Evolutionary conservation across 2,329 filamentous ascomycete genomes (phyloP).

Genomic region (Alternaria arborescens): DNA sequence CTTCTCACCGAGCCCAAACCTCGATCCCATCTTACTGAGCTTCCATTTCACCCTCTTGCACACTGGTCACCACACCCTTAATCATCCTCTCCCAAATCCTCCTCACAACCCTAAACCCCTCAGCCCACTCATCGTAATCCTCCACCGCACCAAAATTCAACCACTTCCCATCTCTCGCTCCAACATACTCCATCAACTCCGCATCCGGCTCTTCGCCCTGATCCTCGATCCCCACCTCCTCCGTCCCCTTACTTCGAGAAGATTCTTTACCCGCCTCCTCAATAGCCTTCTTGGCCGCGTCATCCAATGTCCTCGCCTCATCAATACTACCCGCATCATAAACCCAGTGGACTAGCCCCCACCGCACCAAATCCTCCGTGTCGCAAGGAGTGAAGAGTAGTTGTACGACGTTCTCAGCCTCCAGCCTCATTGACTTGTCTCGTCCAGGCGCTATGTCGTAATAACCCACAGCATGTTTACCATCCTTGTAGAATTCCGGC

Average conservation of each 20-base stretch:
- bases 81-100: constrained; percentile 8
- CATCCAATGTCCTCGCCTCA: not conserved
- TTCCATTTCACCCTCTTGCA: not conserved
- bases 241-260: not conserved
- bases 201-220: not conserved
- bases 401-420: not conserved
- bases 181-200: constrained; percentile 6
- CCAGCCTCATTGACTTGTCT: not conserved
- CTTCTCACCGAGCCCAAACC: not conserved
- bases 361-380: constrained; percentile 7
- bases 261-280: not conserved
- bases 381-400: constrained; percentile 25
- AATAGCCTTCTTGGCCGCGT: not conserved
- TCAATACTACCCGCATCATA: not conserved
- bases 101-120: not conserved
- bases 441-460: not conserved
- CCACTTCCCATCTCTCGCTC: constrained; percentile 15
- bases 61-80: not conserved
- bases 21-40: not conserved
- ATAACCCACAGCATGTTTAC: constrained; percentile 24
- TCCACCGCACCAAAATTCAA: constrained; percentile 5
- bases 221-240: not conserved
- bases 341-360: constrained; percentile 13
- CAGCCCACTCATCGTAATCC: constrained; percentile 8
- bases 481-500: constrained; percentile 27